A percentile compares a stretch with the other conserved stretches of the same genome.
Conservation (phyloP, 179 eudicot species). For the Vitellaria paradoxa region DNA sequence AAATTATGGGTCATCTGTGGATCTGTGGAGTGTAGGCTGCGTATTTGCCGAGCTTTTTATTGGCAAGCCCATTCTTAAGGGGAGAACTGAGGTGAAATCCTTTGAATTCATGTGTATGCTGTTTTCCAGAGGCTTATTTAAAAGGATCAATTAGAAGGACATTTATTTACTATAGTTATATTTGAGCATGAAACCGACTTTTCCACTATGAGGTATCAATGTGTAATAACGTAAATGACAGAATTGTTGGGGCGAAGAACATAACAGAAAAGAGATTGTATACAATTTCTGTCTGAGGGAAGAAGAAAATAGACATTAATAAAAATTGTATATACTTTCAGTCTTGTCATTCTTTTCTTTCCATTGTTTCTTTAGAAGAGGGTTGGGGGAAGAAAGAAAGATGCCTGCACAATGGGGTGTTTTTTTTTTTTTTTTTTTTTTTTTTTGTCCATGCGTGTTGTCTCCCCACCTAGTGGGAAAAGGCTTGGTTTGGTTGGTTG, state of each 20-base stretch:
- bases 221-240: not conserved
- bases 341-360: too few relatives aligned
- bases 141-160: not conserved
- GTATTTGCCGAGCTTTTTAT: constrained; percentile 65
- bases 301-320: too few relatives aligned
- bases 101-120: not conserved
- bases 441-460: too few relatives aligned
- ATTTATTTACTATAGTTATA: too few relatives aligned
- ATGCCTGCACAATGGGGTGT: not conserved
- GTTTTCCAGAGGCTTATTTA: not conserved
- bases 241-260: not conserved
- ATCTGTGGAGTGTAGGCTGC: constrained; percentile 83
- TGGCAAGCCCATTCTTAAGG: constrained; percentile 72
- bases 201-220: not conserved
- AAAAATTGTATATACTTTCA: too few relatives aligned
- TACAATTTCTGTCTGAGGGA: not conserved
- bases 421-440: not conserved
- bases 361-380: too few relatives aligned
- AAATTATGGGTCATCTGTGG: constrained; percentile 59
- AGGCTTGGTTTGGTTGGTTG: too few relatives aligned
- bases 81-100: constrained; percentile 62
- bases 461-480: too few relatives aligned
- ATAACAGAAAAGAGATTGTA: not conserved
- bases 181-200: not conserved
- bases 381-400: too few relatives aligned